phyloP scores from a whole-genome alignment of 768 basidiomycete genomes.

The Leucogyrophana mollusca region DNA sequence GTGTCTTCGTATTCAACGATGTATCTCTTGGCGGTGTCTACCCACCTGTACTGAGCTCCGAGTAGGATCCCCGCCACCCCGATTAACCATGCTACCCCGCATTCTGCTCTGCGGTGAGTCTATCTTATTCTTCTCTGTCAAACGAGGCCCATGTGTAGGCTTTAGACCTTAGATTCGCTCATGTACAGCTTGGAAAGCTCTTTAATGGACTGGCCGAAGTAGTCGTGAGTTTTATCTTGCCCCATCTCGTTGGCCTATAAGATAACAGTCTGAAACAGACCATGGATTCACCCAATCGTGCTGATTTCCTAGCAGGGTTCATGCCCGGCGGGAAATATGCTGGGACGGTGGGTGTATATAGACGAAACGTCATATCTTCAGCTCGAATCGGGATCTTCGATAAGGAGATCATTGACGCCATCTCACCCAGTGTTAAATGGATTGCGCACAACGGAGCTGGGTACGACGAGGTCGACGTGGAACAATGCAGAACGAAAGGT shows the following conservation, averaged over 20 bases:
- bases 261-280: slow-evolving; percentile 27
- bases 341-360: slow-evolving; percentile 73
- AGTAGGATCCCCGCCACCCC: no score
- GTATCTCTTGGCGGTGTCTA: no score
- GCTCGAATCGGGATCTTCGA: slow-evolving; percentile 77
- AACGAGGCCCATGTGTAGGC: no score
- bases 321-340: slow-evolving; percentile 70
- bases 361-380: slow-evolving; percentile 62
- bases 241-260: no score
- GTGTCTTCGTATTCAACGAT: no score
- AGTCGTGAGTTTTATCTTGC: slow-evolving; percentile 54
- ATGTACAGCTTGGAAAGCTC: slow-evolving; percentile 65
- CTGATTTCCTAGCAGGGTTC: slow-evolving; percentile 67
- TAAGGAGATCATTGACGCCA: slow-evolving; percentile 64
- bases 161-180: slow-evolving; percentile 70
- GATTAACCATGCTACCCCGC: slow-evolving; percentile 14
- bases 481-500: slow-evolving; percentile 71
- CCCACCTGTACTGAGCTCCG: no score
- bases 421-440: slow-evolving; percentile 70
- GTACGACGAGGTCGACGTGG: slow-evolving; percentile 80
- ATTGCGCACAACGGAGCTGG: slow-evolving; percentile 89
- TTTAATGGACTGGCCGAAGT: slow-evolving; percentile 71
- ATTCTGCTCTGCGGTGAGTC: slow-evolving; percentile 35
- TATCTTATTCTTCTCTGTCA: no score
- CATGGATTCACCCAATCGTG: slow-evolving; percentile 59